Evolutionary conservation across 352 stramenopile species (phyloP), one percentile per base, ranked within the genome.

Genomic region (Globisporangium alternatum): DNA sequence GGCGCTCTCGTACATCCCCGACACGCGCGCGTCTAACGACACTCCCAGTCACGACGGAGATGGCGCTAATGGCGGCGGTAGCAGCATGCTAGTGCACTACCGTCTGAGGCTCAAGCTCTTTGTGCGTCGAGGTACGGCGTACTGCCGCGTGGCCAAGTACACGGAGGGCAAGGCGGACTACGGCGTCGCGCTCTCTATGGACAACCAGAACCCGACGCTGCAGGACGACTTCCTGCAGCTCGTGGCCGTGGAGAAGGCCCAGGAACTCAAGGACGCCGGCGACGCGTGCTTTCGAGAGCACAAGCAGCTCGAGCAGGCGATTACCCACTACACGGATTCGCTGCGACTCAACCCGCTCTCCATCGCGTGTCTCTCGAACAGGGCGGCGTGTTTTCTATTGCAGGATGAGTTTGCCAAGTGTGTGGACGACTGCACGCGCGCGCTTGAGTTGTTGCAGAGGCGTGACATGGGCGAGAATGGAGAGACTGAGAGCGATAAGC

Each of bases 161-260:
- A 83, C 65, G 9, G 65, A 89, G 56, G 81, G 78, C 22, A 93
- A 93, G 62, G 81, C 86, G 3, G 86, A 95, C 69, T 95, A 93
- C 45, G 83, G 83, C 25, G 82, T 91, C 25, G 83, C 86, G 2
- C 71, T 89, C 5, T 87, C 82, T 2, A 88, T 95, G 76, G 83
- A 92, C 56, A 80, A 67, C n/a, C 77, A 93, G 56, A 90, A 93
- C 54, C 49, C 65, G 19, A 70, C 79, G 33, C 72, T 93, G 6
- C 74, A 85, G 53, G 70, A 90, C 30, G 86, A 95, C 37, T 93
- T 90, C 45, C 56, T 76, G 30, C 71, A 89, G 66, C 74, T 95
- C 43, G 57, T 89, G 7, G 66, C 67, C 31, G 68, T 91, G 41
- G 81, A 90, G 39, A 80, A 78, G 39, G 81, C 81, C 0, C 64